phyloP scores from a whole-genome alignment of 129 eudicot species.

The Escallonia rubra region DNA sequence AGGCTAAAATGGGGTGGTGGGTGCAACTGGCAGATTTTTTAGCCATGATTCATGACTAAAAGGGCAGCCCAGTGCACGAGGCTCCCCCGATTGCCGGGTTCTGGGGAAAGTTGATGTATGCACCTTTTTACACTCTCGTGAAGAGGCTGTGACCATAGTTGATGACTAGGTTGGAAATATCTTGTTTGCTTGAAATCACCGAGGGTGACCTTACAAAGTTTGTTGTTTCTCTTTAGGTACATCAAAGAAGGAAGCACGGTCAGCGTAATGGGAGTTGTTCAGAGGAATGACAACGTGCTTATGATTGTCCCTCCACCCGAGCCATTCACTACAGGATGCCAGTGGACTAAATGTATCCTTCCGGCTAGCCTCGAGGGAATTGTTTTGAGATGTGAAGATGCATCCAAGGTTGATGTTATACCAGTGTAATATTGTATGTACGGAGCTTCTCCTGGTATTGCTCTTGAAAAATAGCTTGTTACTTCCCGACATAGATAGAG shows the following conservation, averaged over 20 bases:
- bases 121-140: no score
- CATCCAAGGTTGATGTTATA: slow-evolving; percentile 67
- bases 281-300: slow-evolving; percentile 71
- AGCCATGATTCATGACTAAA: no score
- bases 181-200: no score
- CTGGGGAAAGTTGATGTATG: no score
- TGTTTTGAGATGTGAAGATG: slow-evolving; percentile 73
- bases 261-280: slow-evolving; percentile 85
- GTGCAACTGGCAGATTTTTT: no score
- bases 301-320: slow-evolving; percentile 77
- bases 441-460: background rate
- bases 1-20: no score
- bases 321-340: slow-evolving; percentile 76
- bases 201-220: no score
- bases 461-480: slow-evolving; percentile 15
- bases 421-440: slow-evolving; percentile 39
- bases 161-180: no score
- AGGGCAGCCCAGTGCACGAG: no score
- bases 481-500: slow-evolving; percentile 9
- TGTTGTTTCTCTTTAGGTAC: slow-evolving; percentile 28
- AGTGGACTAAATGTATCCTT: slow-evolving; percentile 62
- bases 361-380: slow-evolving; percentile 73
- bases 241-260: slow-evolving; percentile 87
- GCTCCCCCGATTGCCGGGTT: no score
- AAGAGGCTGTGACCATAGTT: no score